phyloP scores from a whole-genome alignment of 495 filamentous ascomycete genomes.

The Talaromyces liani region DNA sequence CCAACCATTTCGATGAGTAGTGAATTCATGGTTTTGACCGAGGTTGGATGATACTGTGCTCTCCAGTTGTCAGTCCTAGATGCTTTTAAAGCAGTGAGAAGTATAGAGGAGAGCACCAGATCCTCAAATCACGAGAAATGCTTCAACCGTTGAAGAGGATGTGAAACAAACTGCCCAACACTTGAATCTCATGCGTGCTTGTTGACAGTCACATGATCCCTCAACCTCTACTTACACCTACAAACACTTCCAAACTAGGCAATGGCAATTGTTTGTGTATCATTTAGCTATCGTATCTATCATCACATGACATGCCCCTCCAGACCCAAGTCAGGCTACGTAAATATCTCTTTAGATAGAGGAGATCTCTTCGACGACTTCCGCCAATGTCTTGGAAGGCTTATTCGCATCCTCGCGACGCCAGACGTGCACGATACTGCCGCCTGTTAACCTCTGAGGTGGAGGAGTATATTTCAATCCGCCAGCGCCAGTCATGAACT shows the following conservation, averaged over 20 bases:
- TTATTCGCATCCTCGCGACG: not conserved
- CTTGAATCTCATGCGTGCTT: too few relatives aligned
- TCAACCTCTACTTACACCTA: not conserved
- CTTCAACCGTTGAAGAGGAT: too few relatives aligned
- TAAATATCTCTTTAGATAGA: not conserved
- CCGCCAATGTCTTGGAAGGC: not conserved
- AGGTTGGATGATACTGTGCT: too few relatives aligned
- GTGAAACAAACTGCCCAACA: too few relatives aligned
- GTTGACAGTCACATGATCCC: not conserved
- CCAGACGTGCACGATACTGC: not conserved
- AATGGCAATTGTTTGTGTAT: not conserved
- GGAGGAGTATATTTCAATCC: conserved; percentile 5
- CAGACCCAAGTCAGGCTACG: not conserved
- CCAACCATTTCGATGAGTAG: too few relatives aligned
- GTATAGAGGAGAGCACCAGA: too few relatives aligned
- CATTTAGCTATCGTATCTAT: not conserved
- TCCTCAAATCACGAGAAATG: too few relatives aligned
- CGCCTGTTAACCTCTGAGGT: not conserved
- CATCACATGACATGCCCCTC: not conserved
- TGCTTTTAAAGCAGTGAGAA: too few relatives aligned
- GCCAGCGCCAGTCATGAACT: not conserved
- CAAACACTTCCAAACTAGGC: not conserved
- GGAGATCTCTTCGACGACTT: conserved; percentile 6
- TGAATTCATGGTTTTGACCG: too few relatives aligned
- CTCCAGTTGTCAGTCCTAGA: too few relatives aligned